Base-by-base conservation (phyloP, 139 green algal genomes). In the Raphidocelis subcapitata region DNA sequence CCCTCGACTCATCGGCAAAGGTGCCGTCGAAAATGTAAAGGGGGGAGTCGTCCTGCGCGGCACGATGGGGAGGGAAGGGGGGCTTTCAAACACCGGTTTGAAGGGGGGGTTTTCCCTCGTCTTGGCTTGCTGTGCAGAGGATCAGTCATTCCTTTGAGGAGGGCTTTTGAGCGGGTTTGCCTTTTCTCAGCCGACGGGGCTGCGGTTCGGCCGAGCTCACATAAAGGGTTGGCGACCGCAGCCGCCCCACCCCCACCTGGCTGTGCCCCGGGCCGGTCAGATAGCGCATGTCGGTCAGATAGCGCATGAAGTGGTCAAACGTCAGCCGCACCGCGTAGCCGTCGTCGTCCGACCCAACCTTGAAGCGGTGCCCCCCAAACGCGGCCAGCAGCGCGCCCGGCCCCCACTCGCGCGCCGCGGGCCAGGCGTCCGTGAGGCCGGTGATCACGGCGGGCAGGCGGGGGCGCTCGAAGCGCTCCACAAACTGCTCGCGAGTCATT, bases 271-370 rank as follows among this genome's bases (percentile, higher is more conserved):
- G 8, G 8, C 41, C 41, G 12, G 41, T 49, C 8, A 49, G 12
- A 54, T 93, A 81, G 49, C 82, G 66, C 1, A 67, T 65, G 81
- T 87, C 67, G 35, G 20, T 10, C 36, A 77, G 68, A 69, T 97
- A 98, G 47, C 77, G 26, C 57, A 92, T 61, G 78, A 92, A 96
- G 75, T 94, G 81, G 35, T 82, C 80, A 8, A 97, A 72, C 37
- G 82, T 86, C 71, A 98, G 70, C 1, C 93, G 86, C 47, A 98
- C 92, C 2, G 90, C 79, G 60, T 96, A 98, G 8, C 93, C 93
- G 35, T 98, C 93, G 74, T 98, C 92, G 67, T 97, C 93, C 16
- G 73, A 85, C 35, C 75, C 4, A 35, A 91, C 89, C 87, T 96
- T 97, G 81, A 97, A 97, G 63, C 83, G 88, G 75, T 94, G 87